These are phyloP conservation scores for Pythium sukuiense DNA, from an alignment of 352 stramenopile genomes.

Conservation along the genomic window DNA sequence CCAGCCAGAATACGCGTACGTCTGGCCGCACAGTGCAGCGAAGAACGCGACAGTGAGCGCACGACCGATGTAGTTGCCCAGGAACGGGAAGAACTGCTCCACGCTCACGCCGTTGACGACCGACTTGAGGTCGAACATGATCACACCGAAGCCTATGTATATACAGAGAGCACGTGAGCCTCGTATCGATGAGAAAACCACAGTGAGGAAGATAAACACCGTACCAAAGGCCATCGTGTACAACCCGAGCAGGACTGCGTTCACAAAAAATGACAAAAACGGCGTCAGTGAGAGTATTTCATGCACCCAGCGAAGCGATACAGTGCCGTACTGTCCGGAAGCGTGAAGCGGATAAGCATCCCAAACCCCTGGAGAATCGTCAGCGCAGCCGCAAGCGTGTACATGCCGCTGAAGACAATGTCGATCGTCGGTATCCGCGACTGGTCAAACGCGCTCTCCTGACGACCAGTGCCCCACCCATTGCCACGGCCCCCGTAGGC, in stretches of 20 bases:
- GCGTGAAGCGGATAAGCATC: constrained; percentile 78
- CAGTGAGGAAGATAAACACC: not conserved
- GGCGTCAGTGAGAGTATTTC: constrained; percentile 7
- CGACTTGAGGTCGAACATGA: constrained; percentile 86
- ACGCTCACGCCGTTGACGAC: constrained; percentile 81
- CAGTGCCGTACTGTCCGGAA: constrained; percentile 43
- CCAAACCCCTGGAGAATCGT: constrained; percentile 84
- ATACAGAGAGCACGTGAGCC: not conserved
- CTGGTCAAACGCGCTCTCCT: constrained; percentile 45
- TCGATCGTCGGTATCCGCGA: constrained; percentile 60
- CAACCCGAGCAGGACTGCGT: constrained; percentile 60
- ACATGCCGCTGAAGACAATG: constrained; percentile 84
- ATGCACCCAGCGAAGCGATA: too few relatives aligned
- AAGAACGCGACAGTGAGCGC: constrained; percentile 82
- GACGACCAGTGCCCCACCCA: constrained; percentile 33
- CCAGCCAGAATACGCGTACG: constrained; percentile 66
- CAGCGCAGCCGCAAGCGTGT: constrained; percentile 78
- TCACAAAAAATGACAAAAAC: constrained; percentile 7
- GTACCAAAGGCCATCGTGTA: constrained; percentile 88
- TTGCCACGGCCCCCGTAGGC: constrained; percentile 45
- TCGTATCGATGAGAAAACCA: not conserved
- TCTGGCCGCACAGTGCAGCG: constrained; percentile 69
- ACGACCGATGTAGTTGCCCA: constrained; percentile 86
- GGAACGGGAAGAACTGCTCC: constrained; percentile 84
- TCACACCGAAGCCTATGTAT: constrained; percentile 52